A percentile compares a stretch with the other conserved stretches of the same genome.
Conservation (phyloP, 768 basidiomycete species). For the Pholiota molesta region DNA sequence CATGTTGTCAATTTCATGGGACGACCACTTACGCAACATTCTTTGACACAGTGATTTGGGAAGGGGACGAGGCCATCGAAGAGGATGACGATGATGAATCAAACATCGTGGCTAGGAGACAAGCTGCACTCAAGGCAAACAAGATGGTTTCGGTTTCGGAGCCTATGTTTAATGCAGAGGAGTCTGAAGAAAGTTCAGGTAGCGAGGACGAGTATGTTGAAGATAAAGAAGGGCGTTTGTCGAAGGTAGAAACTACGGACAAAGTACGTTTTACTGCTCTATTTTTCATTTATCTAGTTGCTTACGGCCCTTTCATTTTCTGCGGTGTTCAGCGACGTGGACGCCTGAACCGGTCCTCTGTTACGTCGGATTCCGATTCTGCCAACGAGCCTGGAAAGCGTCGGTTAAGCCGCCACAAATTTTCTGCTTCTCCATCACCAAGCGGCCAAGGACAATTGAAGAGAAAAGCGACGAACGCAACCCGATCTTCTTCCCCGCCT, state of each 20-base stretch:
- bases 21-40: slow-evolving; percentile 1
- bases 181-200: slow-evolving; percentile 50
- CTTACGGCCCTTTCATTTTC: not conserved
- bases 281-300: slow-evolving; percentile 1
- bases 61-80: slow-evolving; percentile 63
- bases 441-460: slow-evolving; percentile 42
- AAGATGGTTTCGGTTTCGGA: slow-evolving; percentile 23
- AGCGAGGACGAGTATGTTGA: slow-evolving; percentile 78
- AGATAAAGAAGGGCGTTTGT: slow-evolving; percentile 33
- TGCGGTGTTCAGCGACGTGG: slow-evolving; percentile 38
- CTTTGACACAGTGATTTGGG: slow-evolving; percentile 65
- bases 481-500: slow-evolving; percentile 24
- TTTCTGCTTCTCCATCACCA: slow-evolving; percentile 32
- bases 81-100: slow-evolving; percentile 35
- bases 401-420: slow-evolving; percentile 32
- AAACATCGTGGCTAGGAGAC: slow-evolving; percentile 30
- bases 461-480: slow-evolving; percentile 52
- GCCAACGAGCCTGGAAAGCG: slow-evolving; percentile 40
- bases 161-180: slow-evolving; percentile 32
- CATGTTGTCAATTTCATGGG: not conserved
- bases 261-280: slow-evolving; percentile 44
- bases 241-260: slow-evolving; percentile 30
- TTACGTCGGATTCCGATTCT: slow-evolving; percentile 39
- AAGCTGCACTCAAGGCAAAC: slow-evolving; percentile 31
- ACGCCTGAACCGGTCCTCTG: slow-evolving; percentile 35